phyloP scores from a whole-genome alignment of 2,329 filamentous ascomycete species.

The Thielaviopsis musarum region DNA sequence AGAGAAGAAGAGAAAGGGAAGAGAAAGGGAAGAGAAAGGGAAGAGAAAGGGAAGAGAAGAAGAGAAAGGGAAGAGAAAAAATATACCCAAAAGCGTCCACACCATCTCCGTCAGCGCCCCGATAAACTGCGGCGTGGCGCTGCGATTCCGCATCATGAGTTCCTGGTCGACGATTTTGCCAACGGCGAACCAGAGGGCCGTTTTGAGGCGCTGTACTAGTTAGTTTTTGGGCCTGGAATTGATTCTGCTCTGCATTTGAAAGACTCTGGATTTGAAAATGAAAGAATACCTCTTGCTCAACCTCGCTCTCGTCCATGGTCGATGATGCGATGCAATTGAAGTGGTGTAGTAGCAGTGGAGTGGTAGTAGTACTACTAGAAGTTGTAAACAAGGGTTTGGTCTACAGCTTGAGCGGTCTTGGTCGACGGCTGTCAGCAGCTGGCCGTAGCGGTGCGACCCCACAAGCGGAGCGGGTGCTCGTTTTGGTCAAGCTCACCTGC shows the following conservation, averaged over 20 bases:
- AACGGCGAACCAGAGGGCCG: slow-evolving; percentile 68
- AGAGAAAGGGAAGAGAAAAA: background rate
- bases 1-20: too few relatives aligned
- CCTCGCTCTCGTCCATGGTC: slow-evolving; percentile 11
- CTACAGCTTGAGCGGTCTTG: background rate
- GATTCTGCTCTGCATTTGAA: too few relatives aligned
- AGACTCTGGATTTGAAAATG: too few relatives aligned
- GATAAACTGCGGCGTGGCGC: slow-evolving; percentile 85
- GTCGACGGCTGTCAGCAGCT: background rate
- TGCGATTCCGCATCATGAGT: slow-evolving; percentile 42
- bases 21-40: too few relatives aligned
- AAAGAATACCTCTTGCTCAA: slow-evolving; percentile 8
- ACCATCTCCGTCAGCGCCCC: slow-evolving; percentile 73
- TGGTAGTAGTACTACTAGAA: too few relatives aligned
- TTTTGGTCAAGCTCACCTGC: too few relatives aligned
- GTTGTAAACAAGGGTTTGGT: too few relatives aligned
- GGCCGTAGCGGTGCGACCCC: too few relatives aligned
- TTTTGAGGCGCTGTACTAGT: slow-evolving; percentile 52
- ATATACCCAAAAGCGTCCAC: slow-evolving; percentile 67
- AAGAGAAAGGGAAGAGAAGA: too few relatives aligned
- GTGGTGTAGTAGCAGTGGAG: too few relatives aligned
- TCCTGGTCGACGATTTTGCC: slow-evolving; percentile 83
- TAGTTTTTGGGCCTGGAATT: too few relatives aligned
- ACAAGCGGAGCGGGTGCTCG: too few relatives aligned
- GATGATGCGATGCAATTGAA: background rate